phyloP scores from a whole-genome alignment of 441 rosid species.

The Iberis amara region DNA sequence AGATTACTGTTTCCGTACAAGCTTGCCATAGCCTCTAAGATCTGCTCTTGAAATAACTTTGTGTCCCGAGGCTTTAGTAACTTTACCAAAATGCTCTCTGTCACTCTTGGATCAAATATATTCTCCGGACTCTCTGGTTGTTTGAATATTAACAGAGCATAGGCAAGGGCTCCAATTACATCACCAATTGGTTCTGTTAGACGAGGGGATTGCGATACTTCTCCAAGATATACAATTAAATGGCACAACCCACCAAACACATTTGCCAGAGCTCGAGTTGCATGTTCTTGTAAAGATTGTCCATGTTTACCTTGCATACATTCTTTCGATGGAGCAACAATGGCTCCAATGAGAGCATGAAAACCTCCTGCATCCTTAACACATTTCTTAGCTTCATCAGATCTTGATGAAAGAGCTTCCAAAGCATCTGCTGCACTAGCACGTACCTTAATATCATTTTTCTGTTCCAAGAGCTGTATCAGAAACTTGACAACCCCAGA shows the following conservation, averaged over 20 bases:
- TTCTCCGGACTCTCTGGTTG: conserved; percentile 59
- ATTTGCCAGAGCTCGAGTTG: conserved; percentile 96
- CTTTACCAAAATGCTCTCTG: conserved; percentile 76
- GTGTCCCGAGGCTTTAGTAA: conserved; percentile 74
- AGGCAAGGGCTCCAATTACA: conserved; percentile 91
- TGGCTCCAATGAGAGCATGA: conserved; percentile 84
- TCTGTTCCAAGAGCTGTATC: conserved; percentile 77
- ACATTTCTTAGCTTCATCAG: conserved; percentile 82
- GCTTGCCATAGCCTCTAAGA: conserved; percentile 95
- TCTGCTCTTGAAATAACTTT: conserved; percentile 88
- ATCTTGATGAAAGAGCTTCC: conserved; percentile 83
- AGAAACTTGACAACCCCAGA: conserved; percentile 80
- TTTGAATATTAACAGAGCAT: conserved; percentile 90
- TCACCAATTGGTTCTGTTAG: conserved; percentile 87
- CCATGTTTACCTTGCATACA: conserved; percentile 98
- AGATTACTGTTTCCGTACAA: conserved; percentile 81
- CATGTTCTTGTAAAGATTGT: conserved; percentile 94
- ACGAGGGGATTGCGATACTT: conserved; percentile 89
- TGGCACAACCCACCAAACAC: conserved; percentile 90
- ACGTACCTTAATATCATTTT: conserved; percentile 82
- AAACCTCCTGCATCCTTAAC: conserved; percentile 82
- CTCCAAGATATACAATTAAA: conserved; percentile 93
- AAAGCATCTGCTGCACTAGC: conserved; percentile 98
- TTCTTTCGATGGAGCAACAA: conserved; percentile 98
- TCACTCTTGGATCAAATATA: conserved; percentile 61